Percentiles rank a stretch among this genome's conserved stretches.
phyloP scores from a whole-genome alignment of 2,329 filamentous ascomycete genomes.

The Microcera coccophila region DNA sequence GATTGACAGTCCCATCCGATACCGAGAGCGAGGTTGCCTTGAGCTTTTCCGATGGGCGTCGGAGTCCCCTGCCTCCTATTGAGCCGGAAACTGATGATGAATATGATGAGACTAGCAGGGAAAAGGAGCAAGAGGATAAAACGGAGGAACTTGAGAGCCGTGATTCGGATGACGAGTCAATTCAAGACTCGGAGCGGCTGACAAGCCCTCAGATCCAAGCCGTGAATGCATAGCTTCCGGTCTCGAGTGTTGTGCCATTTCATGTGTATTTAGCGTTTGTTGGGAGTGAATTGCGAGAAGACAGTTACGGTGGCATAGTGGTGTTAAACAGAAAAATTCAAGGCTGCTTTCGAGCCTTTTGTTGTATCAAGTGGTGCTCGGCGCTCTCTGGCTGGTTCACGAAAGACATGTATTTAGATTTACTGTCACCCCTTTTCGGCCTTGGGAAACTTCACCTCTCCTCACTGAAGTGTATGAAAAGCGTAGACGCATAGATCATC shows the following conservation, averaged over 20 bases:
- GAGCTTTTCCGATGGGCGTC: conserved; percentile 57
- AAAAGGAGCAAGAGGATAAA: conserved; percentile 17
- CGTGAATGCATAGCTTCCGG: conserved; percentile 30
- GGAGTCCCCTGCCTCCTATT: conserved; percentile 52
- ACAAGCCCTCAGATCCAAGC: conserved; percentile 30
- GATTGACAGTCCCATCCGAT: conserved; percentile 48
- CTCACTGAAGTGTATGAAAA: too few relatives aligned
- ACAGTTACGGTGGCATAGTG: not conserved
- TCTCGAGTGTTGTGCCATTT: conserved; percentile 13
- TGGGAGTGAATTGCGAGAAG: conserved; percentile 10
- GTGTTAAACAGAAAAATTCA: conserved; percentile 2
- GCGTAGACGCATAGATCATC: too few relatives aligned
- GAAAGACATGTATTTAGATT: not conserved
- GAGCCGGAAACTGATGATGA: conserved; percentile 39
- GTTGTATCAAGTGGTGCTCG: not conserved
- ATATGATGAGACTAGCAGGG: conserved; percentile 11
- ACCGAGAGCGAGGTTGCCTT: conserved; percentile 58
- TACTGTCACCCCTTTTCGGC: not conserved
- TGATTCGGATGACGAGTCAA: conserved; percentile 29
- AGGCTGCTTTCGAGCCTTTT: conserved; percentile 4
- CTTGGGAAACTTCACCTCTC: too few relatives aligned
- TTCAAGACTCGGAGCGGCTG: conserved; percentile 28
- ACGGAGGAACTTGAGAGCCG: conserved; percentile 22
- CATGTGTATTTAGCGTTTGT: conserved; percentile 28
- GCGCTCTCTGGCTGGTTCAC: not conserved